Evolutionary conservation across 2,329 filamentous ascomycete species (phyloP), one percentile per base, ranked within the genome.

Genomic region (Gaeumannomyces tritici): DNA sequence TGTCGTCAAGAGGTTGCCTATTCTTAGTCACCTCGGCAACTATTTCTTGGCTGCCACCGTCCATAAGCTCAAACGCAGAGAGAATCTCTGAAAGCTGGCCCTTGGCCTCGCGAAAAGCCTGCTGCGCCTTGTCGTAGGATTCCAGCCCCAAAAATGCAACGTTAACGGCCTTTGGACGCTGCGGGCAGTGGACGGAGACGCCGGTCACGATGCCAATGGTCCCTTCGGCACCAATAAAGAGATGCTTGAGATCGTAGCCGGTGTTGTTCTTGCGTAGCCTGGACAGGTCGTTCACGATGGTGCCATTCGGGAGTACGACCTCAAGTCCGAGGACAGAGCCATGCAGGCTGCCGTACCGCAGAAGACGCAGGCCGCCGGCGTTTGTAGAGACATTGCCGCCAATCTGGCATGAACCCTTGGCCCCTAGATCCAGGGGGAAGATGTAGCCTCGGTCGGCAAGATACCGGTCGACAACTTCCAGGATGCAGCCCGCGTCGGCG

Each of bases 21-120:
- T 89, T 89, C 29, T 87, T 86, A 13, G 89, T 91, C 47, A 92
- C 89, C 62, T 82, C 78, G 62, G 86, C 81, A 54, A 96, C 91
- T 54, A 96, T 79, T 65, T 86, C 80, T 76, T 98, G 95, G 65
- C 87, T 93, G 66, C 86, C 81, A 24, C 84, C 86, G 69, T 99
- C 95, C 93, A 99, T 99, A 66, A 99, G 82, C 78, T 99, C 95
- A 72, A 99, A 99, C 0, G 95, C 95, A 3, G 93, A 98, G 5
- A 99, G 83, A 69, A 99, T 98, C 77, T 99, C 95, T 0, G 89
- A 91, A 0, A 99, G 85, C 73, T 96, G 90, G 54, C 82, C 81
- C 80, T 97, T 98, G 62, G 95, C 93, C 74, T 93, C 90, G 57
- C 85, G 83, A 81, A 95, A 99, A 1, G 93, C 91, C 68, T 83